Conservation (phyloP, 495 filamentous ascomycete genomes). For the Xylaria flabelliformis region DNA sequence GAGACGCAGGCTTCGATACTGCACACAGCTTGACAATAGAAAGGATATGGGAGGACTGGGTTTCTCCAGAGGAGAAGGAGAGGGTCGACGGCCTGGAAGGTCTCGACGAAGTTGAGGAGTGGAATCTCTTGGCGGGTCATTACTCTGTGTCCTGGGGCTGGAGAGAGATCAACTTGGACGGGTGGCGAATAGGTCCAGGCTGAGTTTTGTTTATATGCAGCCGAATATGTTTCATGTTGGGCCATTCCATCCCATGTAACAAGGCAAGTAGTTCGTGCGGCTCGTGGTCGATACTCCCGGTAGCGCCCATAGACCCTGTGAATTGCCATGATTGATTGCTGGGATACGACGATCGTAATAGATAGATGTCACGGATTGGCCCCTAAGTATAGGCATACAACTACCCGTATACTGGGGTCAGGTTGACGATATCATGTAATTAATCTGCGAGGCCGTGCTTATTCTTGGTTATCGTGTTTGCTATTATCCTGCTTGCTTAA, state of each 20-base stretch:
- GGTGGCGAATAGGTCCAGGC: conserved; percentile 10
- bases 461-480: too few relatives aligned
- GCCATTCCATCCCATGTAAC: not conserved
- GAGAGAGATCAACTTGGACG: conserved; percentile 37
- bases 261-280: not conserved
- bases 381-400: too few relatives aligned
- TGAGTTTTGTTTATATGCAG: not conserved
- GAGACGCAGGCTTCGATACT: conserved; percentile 65
- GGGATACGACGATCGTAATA: not conserved
- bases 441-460: too few relatives aligned
- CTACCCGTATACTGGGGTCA: too few relatives aligned
- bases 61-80: conserved; percentile 74
- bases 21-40: conserved; percentile 68
- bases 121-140: conserved; percentile 84
- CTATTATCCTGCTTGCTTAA: too few relatives aligned
- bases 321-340: not conserved
- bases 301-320: not conserved
- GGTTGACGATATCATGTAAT: too few relatives aligned
- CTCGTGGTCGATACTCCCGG: not conserved
- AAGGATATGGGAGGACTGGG: conserved; percentile 77
- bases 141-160: conserved; percentile 87
- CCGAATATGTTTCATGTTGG: not conserved
- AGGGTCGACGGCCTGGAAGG: conserved; percentile 81
- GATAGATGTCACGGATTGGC: too few relatives aligned
- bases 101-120: conserved; percentile 96